Evolutionary conservation across 2,329 filamentous ascomycete species (phyloP).

Genomic region (Nakataea oryzae): DNA sequence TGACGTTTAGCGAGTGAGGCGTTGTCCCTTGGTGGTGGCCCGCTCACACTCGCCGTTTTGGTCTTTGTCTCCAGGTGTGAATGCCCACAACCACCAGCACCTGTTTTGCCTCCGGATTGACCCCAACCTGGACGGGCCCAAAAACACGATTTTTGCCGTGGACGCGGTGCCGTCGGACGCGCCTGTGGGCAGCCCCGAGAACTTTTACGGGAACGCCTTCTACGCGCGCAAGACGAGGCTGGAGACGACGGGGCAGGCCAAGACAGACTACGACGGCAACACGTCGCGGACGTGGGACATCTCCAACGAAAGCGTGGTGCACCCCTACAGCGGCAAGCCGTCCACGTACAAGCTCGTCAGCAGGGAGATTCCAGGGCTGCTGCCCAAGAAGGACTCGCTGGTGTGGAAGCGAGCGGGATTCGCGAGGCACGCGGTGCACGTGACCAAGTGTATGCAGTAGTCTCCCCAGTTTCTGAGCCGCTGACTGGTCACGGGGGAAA

Average conservation of each 20-base stretch:
- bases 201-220: constrained; percentile 85
- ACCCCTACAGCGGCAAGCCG: constrained; percentile 78
- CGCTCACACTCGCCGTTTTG: neutral
- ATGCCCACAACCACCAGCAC: constrained; percentile 94
- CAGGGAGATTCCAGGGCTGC: constrained; percentile 65
- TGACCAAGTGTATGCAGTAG: constrained; percentile 66
- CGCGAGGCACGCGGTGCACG: constrained; percentile 75
- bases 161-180: constrained; percentile 64
- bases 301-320: constrained; percentile 71
- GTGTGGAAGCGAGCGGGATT: constrained; percentile 89
- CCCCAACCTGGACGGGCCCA: constrained; percentile 73
- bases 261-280: constrained; percentile 70
- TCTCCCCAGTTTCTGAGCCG: neutral
- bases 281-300: constrained; percentile 87
- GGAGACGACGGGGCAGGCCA: constrained; percentile 55
- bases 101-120: constrained; percentile 86
- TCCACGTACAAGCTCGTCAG: constrained; percentile 84
- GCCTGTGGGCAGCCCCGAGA: constrained; percentile 69
- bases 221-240: constrained; percentile 77
- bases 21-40: neutral
- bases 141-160: constrained; percentile 77
- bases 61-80: constrained; percentile 47
- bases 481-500: no score
- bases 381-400: constrained; percentile 71
- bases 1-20: no score